These are phyloP conservation scores for Suillus decipiens DNA, from an alignment of 768 basidiomycete genomes.

Conservation along the genomic window DNA sequence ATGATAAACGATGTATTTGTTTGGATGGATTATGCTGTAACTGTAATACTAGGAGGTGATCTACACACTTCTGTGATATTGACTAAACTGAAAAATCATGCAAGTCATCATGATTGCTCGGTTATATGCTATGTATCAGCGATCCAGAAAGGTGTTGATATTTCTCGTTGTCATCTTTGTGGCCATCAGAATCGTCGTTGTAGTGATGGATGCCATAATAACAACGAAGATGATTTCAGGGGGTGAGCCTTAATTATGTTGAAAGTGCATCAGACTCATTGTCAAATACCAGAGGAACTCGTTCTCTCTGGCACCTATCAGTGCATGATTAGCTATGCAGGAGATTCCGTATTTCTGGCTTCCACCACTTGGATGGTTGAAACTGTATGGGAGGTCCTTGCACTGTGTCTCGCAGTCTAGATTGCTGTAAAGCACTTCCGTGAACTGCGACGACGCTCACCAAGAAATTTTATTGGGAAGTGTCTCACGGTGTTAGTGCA, in stretches of 20 bases:
- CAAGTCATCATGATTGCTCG: background rate
- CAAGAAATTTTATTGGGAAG: too few species aligned
- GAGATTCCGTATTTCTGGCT: background rate
- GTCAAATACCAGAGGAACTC: background rate
- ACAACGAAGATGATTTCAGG: background rate
- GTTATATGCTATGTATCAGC: background rate
- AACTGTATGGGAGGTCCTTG: background rate
- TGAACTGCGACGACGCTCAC: too few species aligned
- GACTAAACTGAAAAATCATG: background rate
- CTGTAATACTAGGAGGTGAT: background rate
- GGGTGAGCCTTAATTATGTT: background rate
- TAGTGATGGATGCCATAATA: background rate
- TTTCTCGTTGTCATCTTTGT: background rate
- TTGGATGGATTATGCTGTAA: background rate
- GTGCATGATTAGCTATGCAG: fast-evolving
- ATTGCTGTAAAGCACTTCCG: too few species aligned
- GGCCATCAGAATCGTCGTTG: background rate
- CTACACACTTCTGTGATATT: background rate
- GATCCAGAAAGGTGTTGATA: background rate
- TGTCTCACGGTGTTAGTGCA: too few species aligned
- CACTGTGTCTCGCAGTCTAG: too few species aligned
- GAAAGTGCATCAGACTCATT: background rate
- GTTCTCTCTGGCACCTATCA: background rate
- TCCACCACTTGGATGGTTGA: background rate
- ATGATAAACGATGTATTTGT: too few species aligned